Base-by-base conservation (phyloP, 441 rosid genomes). In the Geranium incanum region DNA sequence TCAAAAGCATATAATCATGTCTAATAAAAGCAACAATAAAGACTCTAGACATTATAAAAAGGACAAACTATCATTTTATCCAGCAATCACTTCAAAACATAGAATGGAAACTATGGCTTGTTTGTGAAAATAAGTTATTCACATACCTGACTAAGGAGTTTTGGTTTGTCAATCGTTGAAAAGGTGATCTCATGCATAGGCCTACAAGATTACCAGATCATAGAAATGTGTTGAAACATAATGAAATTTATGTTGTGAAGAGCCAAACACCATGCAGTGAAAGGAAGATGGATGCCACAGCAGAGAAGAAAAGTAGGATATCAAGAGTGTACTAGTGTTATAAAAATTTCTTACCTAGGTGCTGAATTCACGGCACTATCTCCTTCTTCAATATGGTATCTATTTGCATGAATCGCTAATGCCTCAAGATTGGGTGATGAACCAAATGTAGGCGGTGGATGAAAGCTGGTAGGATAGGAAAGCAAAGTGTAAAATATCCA, bases 121-220 rank as follows among this genome's bases (percentile, higher is more conserved):
- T 23, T 65, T 12, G 43, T 12, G 75, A 66, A 66, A 16, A 66
- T 60, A 66, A 71, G 67, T 55, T 68, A 67, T 66, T 48, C 66
- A 85, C 86, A 71, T 79, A 92, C 99, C 97, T 95, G 85, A 76
- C 93, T 88, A 37, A 92, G 95, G 74, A 92, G 97, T 82, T 92
- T 95, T 6, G 91, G 97, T 84, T 84, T 85, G 86, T 95, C 98
- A 71, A 88, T 80, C 12, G 97, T 88, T 67, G 97, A 87, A 84
- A 95, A 90, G 74, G 99, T 92, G 74, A 95, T 87, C 84, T 91
- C 98, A 36, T 89, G 97, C 98, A 92, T 90, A 37, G 97, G 90
- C 86, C 99, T 92, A 70, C 80, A 85, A 68, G 77, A 77, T 73
- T 69, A 63, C 64, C 33, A 63, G 39, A 15, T 16, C 21, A 55